phyloP scores from a whole-genome alignment of 768 basidiomycete genomes.

The Suillus variegatus region DNA sequence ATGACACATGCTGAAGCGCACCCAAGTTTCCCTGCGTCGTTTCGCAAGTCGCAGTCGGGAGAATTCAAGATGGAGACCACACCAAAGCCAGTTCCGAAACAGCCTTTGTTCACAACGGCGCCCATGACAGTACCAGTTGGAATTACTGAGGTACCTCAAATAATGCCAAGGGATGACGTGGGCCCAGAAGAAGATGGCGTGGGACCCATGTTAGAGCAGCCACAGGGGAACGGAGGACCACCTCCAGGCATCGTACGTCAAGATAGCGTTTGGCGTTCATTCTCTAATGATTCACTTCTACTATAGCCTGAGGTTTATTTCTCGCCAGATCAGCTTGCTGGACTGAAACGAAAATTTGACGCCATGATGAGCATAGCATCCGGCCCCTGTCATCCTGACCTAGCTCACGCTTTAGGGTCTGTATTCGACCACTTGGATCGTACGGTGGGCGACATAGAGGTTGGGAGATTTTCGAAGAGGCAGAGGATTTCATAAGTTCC shows the following conservation, averaged over 20 bases:
- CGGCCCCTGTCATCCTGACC: constrained; percentile 31
- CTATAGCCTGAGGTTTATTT: constrained; percentile 30
- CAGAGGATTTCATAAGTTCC: constrained; percentile 22
- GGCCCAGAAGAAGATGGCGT: not conserved
- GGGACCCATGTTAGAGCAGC: not conserved
- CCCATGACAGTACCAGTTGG: constrained; percentile 8
- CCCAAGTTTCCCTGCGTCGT: constrained; percentile 33
- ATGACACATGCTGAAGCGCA: constrained; percentile 38
- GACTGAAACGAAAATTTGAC: constrained; percentile 32
- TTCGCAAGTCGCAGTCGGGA: constrained; percentile 33
- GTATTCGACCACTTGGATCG: constrained; percentile 37
- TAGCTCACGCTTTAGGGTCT: constrained; percentile 33
- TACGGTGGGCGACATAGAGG: constrained; percentile 28
- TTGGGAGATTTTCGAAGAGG: constrained; percentile 26
- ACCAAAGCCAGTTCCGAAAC: constrained; percentile 24
- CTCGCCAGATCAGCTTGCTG: constrained; percentile 32
- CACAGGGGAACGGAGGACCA: constrained; percentile 1
- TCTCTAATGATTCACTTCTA: not conserved
- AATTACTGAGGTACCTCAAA: not conserved
- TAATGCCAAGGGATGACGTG: not conserved
- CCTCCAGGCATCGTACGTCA: not conserved
- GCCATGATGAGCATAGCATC: constrained; percentile 32
- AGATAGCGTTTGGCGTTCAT: not conserved
- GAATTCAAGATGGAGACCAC: constrained; percentile 34
- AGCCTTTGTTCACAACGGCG: constrained; percentile 24